Evolutionary conservation across 2,329 filamentous ascomycete species (phyloP).

Genomic region (Emmonsiellopsis sp.): DNA sequence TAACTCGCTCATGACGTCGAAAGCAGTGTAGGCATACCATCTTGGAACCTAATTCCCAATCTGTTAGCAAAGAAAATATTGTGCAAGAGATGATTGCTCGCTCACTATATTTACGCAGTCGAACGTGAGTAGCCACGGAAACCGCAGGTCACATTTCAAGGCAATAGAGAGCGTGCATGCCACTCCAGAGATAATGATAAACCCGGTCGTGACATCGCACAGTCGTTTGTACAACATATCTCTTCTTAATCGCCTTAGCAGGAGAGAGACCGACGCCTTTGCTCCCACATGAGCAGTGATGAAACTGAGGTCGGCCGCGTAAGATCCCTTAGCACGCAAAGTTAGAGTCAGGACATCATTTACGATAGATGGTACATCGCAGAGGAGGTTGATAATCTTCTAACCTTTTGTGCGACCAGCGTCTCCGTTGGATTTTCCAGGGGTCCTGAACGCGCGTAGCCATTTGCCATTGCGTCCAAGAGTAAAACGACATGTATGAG

Average conservation of each 20-base stretch:
- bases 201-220: constrained; percentile 8
- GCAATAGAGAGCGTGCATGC: constrained; percentile 14
- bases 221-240: constrained; percentile 12
- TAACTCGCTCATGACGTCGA: constrained; percentile 30
- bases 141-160: constrained; percentile 11
- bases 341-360: no score
- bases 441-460: no score
- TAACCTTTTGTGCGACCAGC: no score
- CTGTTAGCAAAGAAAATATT: not conserved
- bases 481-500: no score
- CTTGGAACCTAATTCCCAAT: constrained; percentile 9
- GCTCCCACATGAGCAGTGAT: constrained; percentile 18
- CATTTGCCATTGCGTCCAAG: no score
- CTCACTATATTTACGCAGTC: constrained; percentile 6
- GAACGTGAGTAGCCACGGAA: constrained; percentile 5
- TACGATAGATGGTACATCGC: no score
- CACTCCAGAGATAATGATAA: constrained; percentile 14
- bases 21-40: constrained; percentile 30
- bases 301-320: constrained; percentile 7
- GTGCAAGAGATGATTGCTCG: not conserved
- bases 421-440: no score
- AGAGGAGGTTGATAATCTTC: no score
- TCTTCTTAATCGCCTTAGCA: constrained; percentile 20
- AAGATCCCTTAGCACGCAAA: no score
- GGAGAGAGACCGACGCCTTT: constrained; percentile 20